Base-by-base conservation (phyloP, 2,329 filamentous ascomycete genomes). In the Huntiella decipiens region DNA sequence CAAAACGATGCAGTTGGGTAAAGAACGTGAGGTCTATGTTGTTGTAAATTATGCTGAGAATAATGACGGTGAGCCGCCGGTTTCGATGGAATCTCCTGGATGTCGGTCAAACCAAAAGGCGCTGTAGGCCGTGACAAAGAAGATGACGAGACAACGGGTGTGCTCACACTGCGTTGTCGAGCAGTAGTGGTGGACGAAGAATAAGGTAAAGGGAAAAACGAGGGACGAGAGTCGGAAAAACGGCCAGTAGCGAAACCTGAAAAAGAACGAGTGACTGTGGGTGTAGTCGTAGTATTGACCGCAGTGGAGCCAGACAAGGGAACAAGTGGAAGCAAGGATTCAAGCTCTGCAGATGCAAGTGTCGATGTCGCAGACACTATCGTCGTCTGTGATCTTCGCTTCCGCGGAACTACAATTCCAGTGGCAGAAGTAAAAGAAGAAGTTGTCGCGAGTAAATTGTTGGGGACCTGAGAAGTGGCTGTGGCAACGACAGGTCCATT, bases 1-100 rank as follows among this genome's bases (percentile, higher is more conserved):
- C 45, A 43, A 35, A 43, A 40, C 39, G 36, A 22, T 19, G 44
- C 39, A 44, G 47, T 41, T 15, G 40, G 40, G 17, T 43, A 49
- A 49, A 43, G 44, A 38, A 37, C 17, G 36, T 44, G 38, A 22
- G 43, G 34, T 31, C 33, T 13, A 19, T 19, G 34, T n/a, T 13
- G 16, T 12, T n/a, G 12, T 11, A 16, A 32, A 6, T 16, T 6
- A 36, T n/a, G 12, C 15, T 36, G 38, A 12, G 13, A 28, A 15
- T 40, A 31, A 15, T 43, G 40, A 15, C 16, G 34, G 12, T 36
- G 34, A 15, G 7, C 12, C 15, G 12, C 34, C 34, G 34, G 15
- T 36, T 36, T 36, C 11, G 38, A 17, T 40, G 17, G 16, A 19
- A 40, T 40, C 16, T 40, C 19, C 10, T 28, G 22, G 22, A 28